Base-by-base conservation (phyloP, 2,329 filamentous ascomycete species). In the Fusarium nygamai region DNA sequence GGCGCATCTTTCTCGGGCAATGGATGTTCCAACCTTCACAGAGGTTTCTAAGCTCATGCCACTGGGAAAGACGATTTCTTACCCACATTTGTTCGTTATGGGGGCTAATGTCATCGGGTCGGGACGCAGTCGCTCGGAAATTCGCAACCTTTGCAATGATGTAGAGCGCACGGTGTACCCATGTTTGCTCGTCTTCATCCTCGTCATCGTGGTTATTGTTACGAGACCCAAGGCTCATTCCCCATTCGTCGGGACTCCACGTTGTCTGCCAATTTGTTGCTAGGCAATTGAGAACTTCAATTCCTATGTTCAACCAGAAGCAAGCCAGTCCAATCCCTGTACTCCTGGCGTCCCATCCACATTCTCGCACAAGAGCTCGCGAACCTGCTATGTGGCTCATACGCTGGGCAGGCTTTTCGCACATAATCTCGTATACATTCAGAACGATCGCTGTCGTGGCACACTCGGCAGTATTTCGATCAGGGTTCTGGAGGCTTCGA, bases 371-470 rank as follows among this genome's bases (percentile, higher is more conserved):
- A 57, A 98, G 85, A 4, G 94, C 94, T 61, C 94, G 89, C 16
- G 94, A 94, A 10, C 94, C 94, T 1, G 93, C 92, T 74, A 96
- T 95, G 79, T 98, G 95, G 76, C 93, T 95, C 92, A 96, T 96
- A n/a, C 93, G 89, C 76, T 94, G 91, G 43, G 92, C 86, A 10
- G 93, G 91, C 74, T 90, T 90, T 79, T 96, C 93, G 56, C 91
- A 94, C 94, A 98, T 97, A 76, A 95, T 92, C 82, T 98, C 95
- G 83, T 97, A 98, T 8, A 97, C 93, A 76, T 97, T 96, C 38
- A 98, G 88, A 13, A 97, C 92, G 20, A 97, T 92, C 6, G 96
- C 95, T 1, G 94, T 94, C 1, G 93, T 94, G 13, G 95, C 94
- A 81, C 95, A 98, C 61, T 97, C 91, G 34, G 92, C 90, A 2